Percentiles rank a stretch among this genome's conserved stretches.
phyloP scores from a whole-genome alignment of 345 rosid species.

The Eucalyptus polybractea region DNA sequence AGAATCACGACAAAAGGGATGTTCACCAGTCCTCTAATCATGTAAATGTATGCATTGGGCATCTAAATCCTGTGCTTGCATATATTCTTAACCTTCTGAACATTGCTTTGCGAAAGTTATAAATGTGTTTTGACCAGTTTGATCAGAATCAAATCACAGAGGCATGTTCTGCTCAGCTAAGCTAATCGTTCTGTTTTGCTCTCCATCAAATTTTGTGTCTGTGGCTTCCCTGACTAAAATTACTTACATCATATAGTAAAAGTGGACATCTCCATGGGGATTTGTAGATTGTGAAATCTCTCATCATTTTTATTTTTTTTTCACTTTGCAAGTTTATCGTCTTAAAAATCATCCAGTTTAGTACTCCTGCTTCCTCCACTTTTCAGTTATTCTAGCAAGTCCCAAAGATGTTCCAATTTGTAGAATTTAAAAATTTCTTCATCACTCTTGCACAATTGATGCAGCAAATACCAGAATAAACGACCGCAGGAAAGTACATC shows the following conservation, averaged over 20 bases:
- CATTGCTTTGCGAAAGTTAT: not conserved
- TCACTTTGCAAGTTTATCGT: not conserved
- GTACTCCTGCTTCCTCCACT: not conserved
- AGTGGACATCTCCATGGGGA: not conserved
- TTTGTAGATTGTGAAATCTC: not conserved
- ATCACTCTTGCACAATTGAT: not conserved
- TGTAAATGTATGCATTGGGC: not conserved
- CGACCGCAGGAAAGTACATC: not conserved
- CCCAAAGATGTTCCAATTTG: not conserved
- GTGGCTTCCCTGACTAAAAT: not conserved
- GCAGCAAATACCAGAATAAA: not conserved
- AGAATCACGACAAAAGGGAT: not conserved
- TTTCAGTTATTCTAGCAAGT: not conserved
- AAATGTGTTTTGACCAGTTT: not conserved
- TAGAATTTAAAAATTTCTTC: not conserved
- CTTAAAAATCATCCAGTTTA: not conserved
- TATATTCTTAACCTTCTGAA: not conserved
- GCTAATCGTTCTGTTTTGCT: not conserved
- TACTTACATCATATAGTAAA: not conserved
- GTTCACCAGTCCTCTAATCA: not conserved
- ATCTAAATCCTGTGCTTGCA: not conserved
- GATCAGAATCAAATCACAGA: not conserved
- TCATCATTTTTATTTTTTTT: not conserved
- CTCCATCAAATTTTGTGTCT: not conserved
- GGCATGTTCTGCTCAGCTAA: not conserved